These are phyloP conservation scores for Cardamine occulta DNA, from an alignment of 345 rosid species.

Conservation along the genomic window DNA sequence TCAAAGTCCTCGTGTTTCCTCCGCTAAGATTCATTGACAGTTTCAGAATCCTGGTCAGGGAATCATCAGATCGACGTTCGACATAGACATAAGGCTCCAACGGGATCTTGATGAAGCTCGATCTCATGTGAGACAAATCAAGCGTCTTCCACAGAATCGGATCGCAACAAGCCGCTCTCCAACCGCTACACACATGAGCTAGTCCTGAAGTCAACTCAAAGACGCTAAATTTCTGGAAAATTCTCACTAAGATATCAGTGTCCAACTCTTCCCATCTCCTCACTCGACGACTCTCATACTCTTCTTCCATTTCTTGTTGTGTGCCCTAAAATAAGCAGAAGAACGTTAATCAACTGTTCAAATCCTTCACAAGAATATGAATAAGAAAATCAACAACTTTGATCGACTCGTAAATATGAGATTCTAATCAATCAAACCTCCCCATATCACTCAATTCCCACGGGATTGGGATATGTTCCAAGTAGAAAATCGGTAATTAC, in stretches of 20 bases:
- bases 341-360: background rate
- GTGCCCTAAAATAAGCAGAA: slow-evolving; percentile 14
- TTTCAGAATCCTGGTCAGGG: slow-evolving; percentile 60
- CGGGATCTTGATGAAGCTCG: slow-evolving; percentile 76
- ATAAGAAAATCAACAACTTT: background rate
- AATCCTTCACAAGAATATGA: background rate
- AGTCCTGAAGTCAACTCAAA: slow-evolving; percentile 63
- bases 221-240: slow-evolving; percentile 63
- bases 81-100: slow-evolving; percentile 81
- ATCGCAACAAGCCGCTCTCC: slow-evolving; percentile 84
- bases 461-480: background rate
- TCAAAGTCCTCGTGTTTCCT: slow-evolving; percentile 60
- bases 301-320: slow-evolving; percentile 49
- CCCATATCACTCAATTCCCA: background rate
- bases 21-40: slow-evolving; percentile 70
- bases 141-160: slow-evolving; percentile 88
- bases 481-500: background rate
- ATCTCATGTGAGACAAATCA: slow-evolving; percentile 68
- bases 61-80: slow-evolving; percentile 57
- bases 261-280: slow-evolving; percentile 89
- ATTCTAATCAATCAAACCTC: background rate
- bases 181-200: slow-evolving; percentile 77
- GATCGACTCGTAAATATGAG: background rate
- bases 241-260: slow-evolving; percentile 67
- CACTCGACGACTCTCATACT: slow-evolving; percentile 34